These are phyloP conservation scores for Paxillus rubicundulus DNA, from an alignment of 768 basidiomycete species.

Conservation along the genomic window DNA sequence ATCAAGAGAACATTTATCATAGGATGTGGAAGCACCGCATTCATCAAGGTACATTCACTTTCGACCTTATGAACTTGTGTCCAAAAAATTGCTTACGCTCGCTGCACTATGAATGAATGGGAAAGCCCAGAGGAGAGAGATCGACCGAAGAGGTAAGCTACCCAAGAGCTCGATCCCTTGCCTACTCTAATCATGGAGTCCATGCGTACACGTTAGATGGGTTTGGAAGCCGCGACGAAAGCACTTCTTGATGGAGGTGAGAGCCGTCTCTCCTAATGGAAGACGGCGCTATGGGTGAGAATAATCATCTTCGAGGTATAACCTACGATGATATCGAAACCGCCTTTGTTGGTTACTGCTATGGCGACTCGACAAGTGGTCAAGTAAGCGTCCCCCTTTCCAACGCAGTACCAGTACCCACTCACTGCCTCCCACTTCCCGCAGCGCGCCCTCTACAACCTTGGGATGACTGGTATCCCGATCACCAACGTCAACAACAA, in stretches of 20 bases:
- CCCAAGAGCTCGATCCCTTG: neutral
- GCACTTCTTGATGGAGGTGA: constrained; percentile 81
- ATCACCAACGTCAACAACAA: constrained; percentile 88
- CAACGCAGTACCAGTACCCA: neutral
- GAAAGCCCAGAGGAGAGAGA: constrained; percentile 62
- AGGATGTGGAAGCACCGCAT: constrained; percentile 73
- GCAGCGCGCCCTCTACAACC: constrained; percentile 75
- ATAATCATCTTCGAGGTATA: constrained; percentile 48
- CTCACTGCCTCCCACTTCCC: neutral
- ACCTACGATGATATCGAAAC: constrained; percentile 74
- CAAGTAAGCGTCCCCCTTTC: constrained; percentile 44
- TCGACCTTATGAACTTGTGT: neutral
- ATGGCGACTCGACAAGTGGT: constrained; percentile 76
- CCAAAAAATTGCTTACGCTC: neutral
- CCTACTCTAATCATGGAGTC: neutral
- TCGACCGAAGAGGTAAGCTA: constrained; percentile 66
- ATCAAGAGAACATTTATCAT: constrained; percentile 52
- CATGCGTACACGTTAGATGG: constrained; percentile 52
- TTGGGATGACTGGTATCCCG: constrained; percentile 81
- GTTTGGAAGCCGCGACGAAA: constrained; percentile 83
- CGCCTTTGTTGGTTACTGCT: constrained; percentile 77
- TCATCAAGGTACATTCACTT: constrained; percentile 58
- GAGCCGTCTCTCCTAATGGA: neutral
- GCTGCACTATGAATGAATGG: constrained; percentile 5
- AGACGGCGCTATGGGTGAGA: neutral